These are phyloP conservation scores for Myxozyma monticola DNA, from an alignment of 805 yeast species.

Conservation along the genomic window DNA sequence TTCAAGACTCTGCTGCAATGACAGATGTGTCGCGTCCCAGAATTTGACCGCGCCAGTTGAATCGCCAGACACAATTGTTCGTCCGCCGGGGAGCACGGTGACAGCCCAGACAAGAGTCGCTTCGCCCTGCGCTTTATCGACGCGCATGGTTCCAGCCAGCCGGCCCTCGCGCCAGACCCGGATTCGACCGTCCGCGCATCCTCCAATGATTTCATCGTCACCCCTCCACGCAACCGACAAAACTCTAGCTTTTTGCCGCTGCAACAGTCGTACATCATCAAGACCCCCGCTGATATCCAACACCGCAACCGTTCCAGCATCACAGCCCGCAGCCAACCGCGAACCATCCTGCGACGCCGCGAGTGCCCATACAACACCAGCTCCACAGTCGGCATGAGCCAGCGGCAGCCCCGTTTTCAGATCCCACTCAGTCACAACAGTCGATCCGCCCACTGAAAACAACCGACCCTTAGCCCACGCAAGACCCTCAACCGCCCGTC, in stretches of 20 bases:
- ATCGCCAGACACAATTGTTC: conserved; percentile 91
- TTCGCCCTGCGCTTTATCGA: conserved; percentile 82
- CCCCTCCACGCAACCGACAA: conserved; percentile 75
- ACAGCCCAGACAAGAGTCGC: conserved; percentile 92
- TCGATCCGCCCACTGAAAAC: conserved; percentile 93
- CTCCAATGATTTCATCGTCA: conserved; percentile 72
- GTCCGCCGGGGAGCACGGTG: conserved; percentile 56
- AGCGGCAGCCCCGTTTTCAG: conserved; percentile 68
- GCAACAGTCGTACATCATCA: conserved; percentile 73
- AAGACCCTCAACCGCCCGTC: conserved; percentile 83
- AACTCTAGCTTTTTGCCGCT: conserved; percentile 74
- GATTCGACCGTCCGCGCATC: conserved; percentile 92
- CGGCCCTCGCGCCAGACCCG: conserved; percentile 81
- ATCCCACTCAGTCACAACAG: conserved; percentile 91
- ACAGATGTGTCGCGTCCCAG: conserved; percentile 81
- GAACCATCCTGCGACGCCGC: conserved; percentile 61
- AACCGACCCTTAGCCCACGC: conserved; percentile 76
- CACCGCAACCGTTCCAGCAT: conserved; percentile 85
- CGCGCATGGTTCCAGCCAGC: conserved; percentile 81
- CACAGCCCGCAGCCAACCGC: conserved; percentile 87
- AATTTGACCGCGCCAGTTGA: conserved; percentile 91
- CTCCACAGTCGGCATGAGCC: conserved; percentile 80
- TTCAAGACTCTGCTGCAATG: conserved; percentile 76
- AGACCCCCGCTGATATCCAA: conserved; percentile 85
- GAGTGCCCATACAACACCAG: conserved; percentile 92